These are phyloP conservation scores for Colletotrichum sansevieriae DNA, from an alignment of 2,329 filamentous ascomycete species.

Conservation along the genomic window DNA sequence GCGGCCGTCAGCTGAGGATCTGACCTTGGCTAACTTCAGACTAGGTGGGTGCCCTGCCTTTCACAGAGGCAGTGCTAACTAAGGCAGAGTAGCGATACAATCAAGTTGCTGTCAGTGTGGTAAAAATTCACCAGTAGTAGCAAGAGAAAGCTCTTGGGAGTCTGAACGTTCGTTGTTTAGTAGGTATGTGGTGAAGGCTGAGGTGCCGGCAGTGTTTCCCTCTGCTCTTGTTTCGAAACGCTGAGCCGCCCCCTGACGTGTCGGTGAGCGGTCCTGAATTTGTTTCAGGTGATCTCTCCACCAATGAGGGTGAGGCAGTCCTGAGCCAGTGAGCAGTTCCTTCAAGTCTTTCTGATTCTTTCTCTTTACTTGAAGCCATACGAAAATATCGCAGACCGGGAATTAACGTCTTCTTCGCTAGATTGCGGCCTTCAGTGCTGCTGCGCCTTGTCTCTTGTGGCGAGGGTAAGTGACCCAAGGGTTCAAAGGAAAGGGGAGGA, in stretches of 20 bases:
- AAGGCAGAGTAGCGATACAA: background rate
- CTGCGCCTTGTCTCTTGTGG: background rate
- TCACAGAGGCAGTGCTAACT: no score
- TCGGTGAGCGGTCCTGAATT: conserved; percentile 43
- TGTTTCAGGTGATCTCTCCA: conserved; percentile 41
- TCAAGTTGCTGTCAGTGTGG: background rate
- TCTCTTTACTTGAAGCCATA: conserved; percentile 25
- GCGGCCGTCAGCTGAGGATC: background rate
- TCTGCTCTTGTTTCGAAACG: conserved; percentile 39
- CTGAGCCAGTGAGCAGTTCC: conserved; percentile 18
- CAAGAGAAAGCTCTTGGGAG: no score
- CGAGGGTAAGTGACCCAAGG: background rate
- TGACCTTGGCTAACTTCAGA: no score
- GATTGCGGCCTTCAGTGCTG: background rate
- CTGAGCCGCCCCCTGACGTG: conserved; percentile 33
- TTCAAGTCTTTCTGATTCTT: conserved; percentile 2
- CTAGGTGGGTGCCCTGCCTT: no score
- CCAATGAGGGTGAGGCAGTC: conserved; percentile 29
- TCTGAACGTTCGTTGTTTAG: no score
- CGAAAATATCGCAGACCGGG: conserved; percentile 23
- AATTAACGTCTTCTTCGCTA: background rate
- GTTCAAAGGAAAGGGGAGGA: no score
- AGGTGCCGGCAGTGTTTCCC: conserved; percentile 6
- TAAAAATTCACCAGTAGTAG: background rate
- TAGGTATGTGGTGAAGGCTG: no score